A percentile compares a stretch with the other conserved stretches of the same genome.
phyloP scores from a whole-genome alignment of 108 stramenopile species.

The Cyclotella baltica region DNA sequence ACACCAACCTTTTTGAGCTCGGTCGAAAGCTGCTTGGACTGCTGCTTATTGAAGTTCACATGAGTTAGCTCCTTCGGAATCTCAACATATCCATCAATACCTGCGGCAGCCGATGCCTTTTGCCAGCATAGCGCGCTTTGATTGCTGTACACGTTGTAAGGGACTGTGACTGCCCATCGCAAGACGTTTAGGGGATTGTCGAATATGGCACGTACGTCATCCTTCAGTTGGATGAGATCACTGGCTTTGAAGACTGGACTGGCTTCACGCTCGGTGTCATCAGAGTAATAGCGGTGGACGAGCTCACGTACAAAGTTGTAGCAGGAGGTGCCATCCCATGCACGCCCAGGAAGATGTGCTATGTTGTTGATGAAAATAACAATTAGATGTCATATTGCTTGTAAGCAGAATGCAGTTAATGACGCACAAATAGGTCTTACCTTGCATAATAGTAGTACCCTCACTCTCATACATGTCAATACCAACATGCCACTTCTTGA shows the following conservation, averaged over 20 bases:
- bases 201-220: conserved; percentile 15
- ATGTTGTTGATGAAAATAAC: background rate
- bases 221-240: conserved; percentile 19
- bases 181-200: conserved; percentile 16
- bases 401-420: background rate
- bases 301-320: conserved; percentile 24
- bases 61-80: conserved; percentile 17
- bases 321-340: conserved; percentile 26
- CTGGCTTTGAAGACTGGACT: conserved; percentile 15
- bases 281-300: conserved; percentile 22
- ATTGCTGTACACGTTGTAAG: conserved; percentile 17
- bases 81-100: conserved; percentile 18
- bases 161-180: conserved; percentile 6
- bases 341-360: conserved; percentile 15
- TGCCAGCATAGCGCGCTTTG: conserved; percentile 11
- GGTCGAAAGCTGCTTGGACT: conserved; percentile 19
- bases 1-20: conserved; percentile 16
- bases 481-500: conserved; percentile 25
- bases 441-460: conserved; percentile 20
- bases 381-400: background rate
- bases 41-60: conserved; percentile 14
- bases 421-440: conserved; percentile 1
- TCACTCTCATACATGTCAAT: conserved; percentile 20
- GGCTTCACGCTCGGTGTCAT: conserved; percentile 13
- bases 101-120: conserved; percentile 17